Base-by-base conservation (phyloP, 2,329 filamentous ascomycete species). In the Aspergillus carbonarius region DNA sequence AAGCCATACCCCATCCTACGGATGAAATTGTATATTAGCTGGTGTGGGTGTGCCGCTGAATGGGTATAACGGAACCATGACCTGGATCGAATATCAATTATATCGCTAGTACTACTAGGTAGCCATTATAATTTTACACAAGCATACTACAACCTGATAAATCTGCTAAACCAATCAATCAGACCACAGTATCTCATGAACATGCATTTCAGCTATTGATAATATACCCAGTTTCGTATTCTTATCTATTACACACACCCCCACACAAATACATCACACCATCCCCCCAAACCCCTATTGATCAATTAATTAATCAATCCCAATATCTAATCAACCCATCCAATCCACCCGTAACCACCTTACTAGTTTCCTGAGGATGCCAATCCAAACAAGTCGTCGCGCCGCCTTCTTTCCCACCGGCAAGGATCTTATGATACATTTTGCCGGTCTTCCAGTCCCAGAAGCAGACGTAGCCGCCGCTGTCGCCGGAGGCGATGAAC, bases 401-500 rank as follows among this genome's bases (percentile, higher is more conserved):
- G 54, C 89, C 85, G 55, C 92, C 92, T 59, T 91, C 87, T 23
- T 79, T 79, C 5, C 78, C 78, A 37, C 77, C 77, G 2, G 92
- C 93, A 77, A 90, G 86, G 64, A 99, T 86, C 83, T 98, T 98
- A 78, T 96, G 92, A 78, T 92, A 96, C 92, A 99, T 93, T 79
- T 97, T 98, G 76, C 93, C 96, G 39, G 92, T 97, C 85, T 99
- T 99, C 91, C 93, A 99, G 77, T 98, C 95, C 92, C 93, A 99
- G 79, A 98, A 97, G 77, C 91, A 96, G 49, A 96, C 87, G 70
- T 86, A 97, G 35, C 96, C 95, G 15, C 86, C 92, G 53, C 87
- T 91, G 75, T 99, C 95, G 61, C 95, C 95, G 17, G 86, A 90
- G 18, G 87, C 89, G 55, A 99, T 81, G 74, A 97, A 96, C 72